These are phyloP conservation scores for Curvularia lunata DNA, from an alignment of 2,329 filamentous ascomycete genomes.

Conservation along the genomic window DNA sequence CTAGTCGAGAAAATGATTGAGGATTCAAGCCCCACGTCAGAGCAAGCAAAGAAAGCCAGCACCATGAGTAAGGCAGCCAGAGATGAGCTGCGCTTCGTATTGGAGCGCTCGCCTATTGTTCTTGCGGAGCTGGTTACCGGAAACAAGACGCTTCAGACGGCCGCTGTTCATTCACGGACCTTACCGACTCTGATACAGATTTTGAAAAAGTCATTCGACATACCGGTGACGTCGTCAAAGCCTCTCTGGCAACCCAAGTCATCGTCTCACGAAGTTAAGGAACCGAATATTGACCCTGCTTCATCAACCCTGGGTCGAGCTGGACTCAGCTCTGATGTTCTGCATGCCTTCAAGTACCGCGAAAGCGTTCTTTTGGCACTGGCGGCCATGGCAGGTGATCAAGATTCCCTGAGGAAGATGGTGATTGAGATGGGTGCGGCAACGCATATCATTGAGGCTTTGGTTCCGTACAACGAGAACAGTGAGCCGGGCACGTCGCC, in stretches of 20 bases:
- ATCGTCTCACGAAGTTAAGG: slow-evolving; percentile 30
- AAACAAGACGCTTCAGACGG: slow-evolving; percentile 78
- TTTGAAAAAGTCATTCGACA: slow-evolving; percentile 71
- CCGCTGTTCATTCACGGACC: slow-evolving; percentile 74
- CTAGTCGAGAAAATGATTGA: slow-evolving; percentile 58
- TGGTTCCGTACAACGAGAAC: slow-evolving; percentile 65
- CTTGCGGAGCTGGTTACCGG: slow-evolving; percentile 81
- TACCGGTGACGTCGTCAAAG: slow-evolving; percentile 55
- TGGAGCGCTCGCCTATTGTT: slow-evolving; percentile 70
- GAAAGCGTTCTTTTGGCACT: slow-evolving; percentile 79
- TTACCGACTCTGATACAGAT: slow-evolving; percentile 68
- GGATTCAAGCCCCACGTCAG: slow-evolving; percentile 38
- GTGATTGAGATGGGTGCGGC: slow-evolving; percentile 84
- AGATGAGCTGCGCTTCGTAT: slow-evolving; percentile 38
- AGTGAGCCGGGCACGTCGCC: slow-evolving; percentile 40
- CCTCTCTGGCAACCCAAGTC: slow-evolving; percentile 62
- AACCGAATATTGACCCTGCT: slow-evolving; percentile 36
- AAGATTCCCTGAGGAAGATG: slow-evolving; percentile 82
- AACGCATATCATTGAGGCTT: slow-evolving; percentile 81
- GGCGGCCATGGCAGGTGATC: slow-evolving; percentile 79
- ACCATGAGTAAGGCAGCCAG: slow-evolving; percentile 55
- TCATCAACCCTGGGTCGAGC: slow-evolving; percentile 44
- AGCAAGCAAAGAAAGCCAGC: slow-evolving; percentile 32
- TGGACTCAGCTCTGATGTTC: slow-evolving; percentile 56
- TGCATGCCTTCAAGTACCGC: slow-evolving; percentile 76